Conservation (phyloP, 2,329 filamentous ascomycete genomes). For the Pestalotiopsis sp. region DNA sequence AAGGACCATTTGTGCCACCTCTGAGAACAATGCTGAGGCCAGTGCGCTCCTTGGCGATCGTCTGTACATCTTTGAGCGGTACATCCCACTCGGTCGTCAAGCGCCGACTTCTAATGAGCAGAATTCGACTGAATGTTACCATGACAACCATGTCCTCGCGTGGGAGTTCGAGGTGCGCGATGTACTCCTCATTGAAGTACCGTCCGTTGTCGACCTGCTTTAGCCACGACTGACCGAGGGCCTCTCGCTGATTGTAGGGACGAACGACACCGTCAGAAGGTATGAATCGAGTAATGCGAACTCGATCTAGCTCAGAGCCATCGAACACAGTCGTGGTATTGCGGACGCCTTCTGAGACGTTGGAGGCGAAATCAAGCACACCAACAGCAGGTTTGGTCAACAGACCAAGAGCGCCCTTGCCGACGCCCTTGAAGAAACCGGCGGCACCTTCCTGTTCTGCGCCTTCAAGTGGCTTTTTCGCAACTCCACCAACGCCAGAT, state of each 20-base stretch:
- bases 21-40: constrained; percentile 88
- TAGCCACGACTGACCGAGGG: constrained; percentile 96
- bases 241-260: constrained; percentile 92
- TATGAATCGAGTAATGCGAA: constrained; percentile 91
- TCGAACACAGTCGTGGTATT: constrained; percentile 99
- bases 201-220: constrained; percentile 97
- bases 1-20: constrained; percentile 90
- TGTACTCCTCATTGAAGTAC: constrained; percentile 97
- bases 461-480: constrained; percentile 90
- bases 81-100: constrained; percentile 95
- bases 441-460: constrained; percentile 93
- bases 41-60: constrained; percentile 94
- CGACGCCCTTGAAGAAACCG: constrained; percentile 96
- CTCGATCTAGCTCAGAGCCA: constrained; percentile 88
- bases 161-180: constrained; percentile 91
- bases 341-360: constrained; percentile 94
- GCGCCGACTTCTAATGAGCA: constrained; percentile 86
- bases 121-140: constrained; percentile 84
- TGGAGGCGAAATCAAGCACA: constrained; percentile 94
- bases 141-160: constrained; percentile 87
- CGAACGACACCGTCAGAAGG: constrained; percentile 91
- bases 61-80: constrained; percentile 92
- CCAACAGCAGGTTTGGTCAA: constrained; percentile 97
- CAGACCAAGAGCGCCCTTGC: constrained; percentile 91
- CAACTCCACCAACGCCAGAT: constrained; percentile 90